Evolutionary conservation across 768 basidiomycete species (phyloP).

Genomic region (Tubosaeta brunneosetosa): DNA sequence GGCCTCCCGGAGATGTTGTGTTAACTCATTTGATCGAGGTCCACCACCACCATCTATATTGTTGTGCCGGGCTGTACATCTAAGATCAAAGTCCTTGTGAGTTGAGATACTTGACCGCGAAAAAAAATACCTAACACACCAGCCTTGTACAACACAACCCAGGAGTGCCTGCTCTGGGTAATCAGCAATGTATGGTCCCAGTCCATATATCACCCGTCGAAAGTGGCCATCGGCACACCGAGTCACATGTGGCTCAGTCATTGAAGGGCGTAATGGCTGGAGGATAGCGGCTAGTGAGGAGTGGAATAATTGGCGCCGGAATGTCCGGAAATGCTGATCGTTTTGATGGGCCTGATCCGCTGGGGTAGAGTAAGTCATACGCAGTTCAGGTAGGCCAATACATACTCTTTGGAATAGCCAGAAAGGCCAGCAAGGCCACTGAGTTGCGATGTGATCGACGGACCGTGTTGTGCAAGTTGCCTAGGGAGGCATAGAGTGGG

Average conservation of each 20-base stretch:
- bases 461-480: constrained; percentile 15
- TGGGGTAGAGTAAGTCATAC: not conserved
- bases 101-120: too few relatives aligned
- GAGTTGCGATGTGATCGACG: not conserved
- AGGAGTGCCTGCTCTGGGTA: not conserved
- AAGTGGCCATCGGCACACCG: not conserved
- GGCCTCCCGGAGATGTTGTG: not conserved
- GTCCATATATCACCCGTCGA: not conserved
- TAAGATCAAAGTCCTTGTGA: too few relatives aligned
- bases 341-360: not conserved
- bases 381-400: too few relatives aligned
- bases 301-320: not conserved
- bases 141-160: not conserved
- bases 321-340: not conserved
- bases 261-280: not conserved
- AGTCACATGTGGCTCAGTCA: not conserved
- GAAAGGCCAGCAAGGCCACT: constrained; percentile 16
- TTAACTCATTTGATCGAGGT: not conserved
- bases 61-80: not conserved
- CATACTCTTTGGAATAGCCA: constrained; percentile 29
- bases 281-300: not conserved
- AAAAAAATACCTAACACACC: too few relatives aligned
- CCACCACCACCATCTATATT: not conserved
- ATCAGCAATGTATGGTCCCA: not conserved
- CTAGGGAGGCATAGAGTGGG: constrained; percentile 13